Evolutionary conservation across 257 asterid species (phyloP), one percentile per base, ranked within the genome.

Genomic region (Nicotiana noctiflora): DNA sequence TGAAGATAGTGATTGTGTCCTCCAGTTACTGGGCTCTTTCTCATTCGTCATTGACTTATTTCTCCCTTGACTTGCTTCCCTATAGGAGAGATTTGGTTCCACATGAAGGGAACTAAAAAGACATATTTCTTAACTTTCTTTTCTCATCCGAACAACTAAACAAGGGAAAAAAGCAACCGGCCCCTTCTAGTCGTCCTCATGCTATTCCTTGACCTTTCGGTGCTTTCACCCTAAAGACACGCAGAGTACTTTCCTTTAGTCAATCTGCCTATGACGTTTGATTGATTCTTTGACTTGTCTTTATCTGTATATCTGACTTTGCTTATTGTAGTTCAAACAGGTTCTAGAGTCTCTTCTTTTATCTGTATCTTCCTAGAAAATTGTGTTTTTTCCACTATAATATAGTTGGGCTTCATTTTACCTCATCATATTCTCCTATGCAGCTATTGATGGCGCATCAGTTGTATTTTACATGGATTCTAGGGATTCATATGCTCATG

Each of bases 381-480:
- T 29, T 15, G 57, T 66, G 72, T 64, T 79, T 49, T 49, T 51
- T 17, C 82, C 49, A 68, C 12, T 62, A n/a, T 21, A 79, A 61
- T 64, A 79, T 23, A 79, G 31, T 79, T 56, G 59, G 76, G 31
- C 60, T 49, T 76, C 64, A 12, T 80, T 63, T 62, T 15, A 25
- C 29, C 55, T 23, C 55, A 37, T 78, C 59, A 80, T 56, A 13
- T 81, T 61, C 66, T 83, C 78, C 77, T 76, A 25, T 86, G 89
- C 97, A 94, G 98, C 94, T 79, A 55, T 91, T 75, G 89, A 87
- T 84, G 95, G 98, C 80, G 93, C 91, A 82, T 85, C 92, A 14
- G 95, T 88, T 85, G 97, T 94, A 70, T 94, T 94, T 84, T 94
- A 86, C 85, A 84, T 87, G 40, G 94, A 92, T 78, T 82, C 86